phyloP scores from a whole-genome alignment of 441 rosid species.

The Geranium incanum region DNA sequence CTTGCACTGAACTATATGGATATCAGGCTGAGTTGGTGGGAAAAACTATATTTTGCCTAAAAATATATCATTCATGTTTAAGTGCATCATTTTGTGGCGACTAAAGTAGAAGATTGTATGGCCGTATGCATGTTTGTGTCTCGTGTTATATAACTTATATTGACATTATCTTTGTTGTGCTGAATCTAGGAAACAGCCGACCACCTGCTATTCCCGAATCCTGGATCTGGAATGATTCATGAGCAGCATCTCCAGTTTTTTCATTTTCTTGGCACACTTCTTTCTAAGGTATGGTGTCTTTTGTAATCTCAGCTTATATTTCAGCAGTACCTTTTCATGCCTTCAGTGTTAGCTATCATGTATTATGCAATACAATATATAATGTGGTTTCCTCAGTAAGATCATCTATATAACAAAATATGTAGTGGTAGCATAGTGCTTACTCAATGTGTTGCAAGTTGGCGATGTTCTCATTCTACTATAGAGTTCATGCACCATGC shows the following conservation, averaged over 20 bases:
- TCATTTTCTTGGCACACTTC: slow-evolving; percentile 89
- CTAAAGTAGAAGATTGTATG: background rate
- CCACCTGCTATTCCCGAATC: slow-evolving; percentile 96
- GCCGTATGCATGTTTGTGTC: background rate
- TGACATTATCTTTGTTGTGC: slow-evolving; percentile 18
- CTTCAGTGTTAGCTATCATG: background rate
- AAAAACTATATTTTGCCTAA: background rate
- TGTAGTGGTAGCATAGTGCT: no score
- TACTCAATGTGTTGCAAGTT: no score
- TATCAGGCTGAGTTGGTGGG: background rate
- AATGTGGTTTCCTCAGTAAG: no score
- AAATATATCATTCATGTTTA: background rate
- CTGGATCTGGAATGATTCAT: slow-evolving; percentile 96
- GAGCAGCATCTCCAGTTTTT: slow-evolving; percentile 97
- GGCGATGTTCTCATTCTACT: no score
- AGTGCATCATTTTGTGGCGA: background rate
- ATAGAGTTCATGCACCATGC: no score
- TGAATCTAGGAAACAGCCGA: slow-evolving; percentile 77
- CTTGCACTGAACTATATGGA: background rate
- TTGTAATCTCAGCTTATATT: background rate
- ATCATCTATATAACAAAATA: no score
- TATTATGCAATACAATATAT: no score
- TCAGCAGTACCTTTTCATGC: background rate
- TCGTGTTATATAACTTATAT: slow-evolving; percentile 15
- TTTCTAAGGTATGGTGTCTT: slow-evolving; percentile 61